Base-by-base conservation (phyloP, 352 stramenopile species). In the Thalassiosira hispida region DNA sequence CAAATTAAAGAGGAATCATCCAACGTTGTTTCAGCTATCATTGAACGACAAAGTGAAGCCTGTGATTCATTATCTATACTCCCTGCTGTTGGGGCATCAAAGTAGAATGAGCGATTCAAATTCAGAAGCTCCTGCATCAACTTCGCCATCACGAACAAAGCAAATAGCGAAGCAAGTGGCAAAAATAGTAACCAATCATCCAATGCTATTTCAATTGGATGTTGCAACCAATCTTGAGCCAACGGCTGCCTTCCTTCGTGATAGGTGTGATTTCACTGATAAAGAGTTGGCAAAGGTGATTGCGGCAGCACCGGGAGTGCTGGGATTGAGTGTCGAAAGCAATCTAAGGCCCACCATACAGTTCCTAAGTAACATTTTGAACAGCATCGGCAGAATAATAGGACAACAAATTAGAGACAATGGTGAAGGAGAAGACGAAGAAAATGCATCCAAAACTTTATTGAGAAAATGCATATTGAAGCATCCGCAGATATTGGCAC, bases 261-360 rank as follows among this genome's bases (percentile, higher is more conserved):
- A 67, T 22, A 63, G 40, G 9, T 90, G 82, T 52, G 12, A 80
- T 4, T 65, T 91, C 29, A 66, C 51, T 27, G 51, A 75, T 1
- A 52, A 38, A 12, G 73, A 87, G 14, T 25, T 88, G 1, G 60
- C 74, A 4, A 55, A 31, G 11, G 20, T 93, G 9, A 57, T 93
- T 31, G 52, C 77, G 40, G 66, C 62, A 2, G 80, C 56, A 29
- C 79, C 70, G 35, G 72, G 60, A 4, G 31, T 93, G 38, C 56
- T 93, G 25, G 69, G 75, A n/a, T 46, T 93, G 9, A 87, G 77
- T 0, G 46, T 93, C 0, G 62, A 81, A 35, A 64, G 81, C 11
- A 93, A 93, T 68, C 70, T 93, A 40, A 66, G 66, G 29, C 85
- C 83, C 9, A 91, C 84, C 20, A 72, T 91, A 4, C 51, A 86